Base-by-base conservation (phyloP, 306 rosid genomes). In the Herpetospermum pedunculosum region DNA sequence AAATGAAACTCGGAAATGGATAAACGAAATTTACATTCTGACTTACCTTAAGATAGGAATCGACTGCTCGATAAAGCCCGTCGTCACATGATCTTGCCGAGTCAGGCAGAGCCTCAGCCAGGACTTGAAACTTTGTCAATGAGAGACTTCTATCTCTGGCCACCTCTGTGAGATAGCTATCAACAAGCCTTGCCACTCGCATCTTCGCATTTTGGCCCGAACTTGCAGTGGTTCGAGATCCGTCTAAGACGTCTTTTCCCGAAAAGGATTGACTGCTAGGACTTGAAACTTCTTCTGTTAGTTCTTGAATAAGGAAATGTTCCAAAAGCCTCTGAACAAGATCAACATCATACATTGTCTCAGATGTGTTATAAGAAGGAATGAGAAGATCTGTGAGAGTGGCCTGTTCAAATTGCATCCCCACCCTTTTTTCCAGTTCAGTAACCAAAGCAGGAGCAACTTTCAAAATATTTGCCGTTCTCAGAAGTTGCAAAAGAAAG, bases 371-470 rank as follows among this genome's bases (percentile, higher is more conserved):
- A 78, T 81, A 91, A 40, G 86, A 83, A 40, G 96, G 99, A 69
- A 95, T 87, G 14, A 95, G 77, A 53, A 95, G 99, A 76, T 95
- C 97, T 4, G 83, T 72, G 57, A 88, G 75, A 62, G 90, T 80
- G 67, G 97, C 99, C 74, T 95, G 96, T 34, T 95, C 99, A 71
- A 95, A 88, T 71, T 91, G 99, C 99, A 95, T 95, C 60, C 99
- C 99, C 30, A 95, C 97, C 70, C 99, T 80, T 75, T 95, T 95
- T 81, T 95, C 99, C 48, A 91, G 80, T 58, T 95, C 99, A 29
- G 96, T 95, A 21, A 87, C 96, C 67, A 95, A 77, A 37, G 99
- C 99, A 28, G 91, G 97, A 3, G 99, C 96, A 29, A 91, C 99
- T 49, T 88, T 91, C 57, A 89, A 77, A 90, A 83, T 80, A 77